Conservation (phyloP, 164 flowering plant genomes). For the Sextonia rubra region DNA sequence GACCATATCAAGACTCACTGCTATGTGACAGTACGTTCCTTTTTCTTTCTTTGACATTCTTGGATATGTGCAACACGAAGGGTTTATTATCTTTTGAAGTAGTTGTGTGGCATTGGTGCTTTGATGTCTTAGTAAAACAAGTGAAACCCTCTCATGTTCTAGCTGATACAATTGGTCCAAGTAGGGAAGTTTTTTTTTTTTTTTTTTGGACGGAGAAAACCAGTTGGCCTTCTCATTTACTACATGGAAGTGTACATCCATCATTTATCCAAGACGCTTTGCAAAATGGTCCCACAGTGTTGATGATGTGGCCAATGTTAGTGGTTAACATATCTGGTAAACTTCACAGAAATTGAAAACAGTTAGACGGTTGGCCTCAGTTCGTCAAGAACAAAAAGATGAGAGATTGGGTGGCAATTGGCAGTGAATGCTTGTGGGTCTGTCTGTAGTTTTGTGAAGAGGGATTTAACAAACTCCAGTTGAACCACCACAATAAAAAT, state of each 20-base stretch:
- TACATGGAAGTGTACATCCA: background rate
- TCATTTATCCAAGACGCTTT: background rate
- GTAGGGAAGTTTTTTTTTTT: background rate
- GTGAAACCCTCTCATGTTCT: background rate
- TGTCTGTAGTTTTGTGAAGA: too few relatives aligned
- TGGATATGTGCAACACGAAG: background rate
- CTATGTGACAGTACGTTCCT: constrained; percentile 60
- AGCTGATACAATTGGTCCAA: background rate
- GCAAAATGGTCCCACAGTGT: too few relatives aligned
- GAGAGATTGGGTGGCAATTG: too few relatives aligned
- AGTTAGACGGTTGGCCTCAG: too few relatives aligned
- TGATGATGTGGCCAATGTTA: background rate
- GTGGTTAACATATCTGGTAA: background rate
- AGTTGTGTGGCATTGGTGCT: background rate
- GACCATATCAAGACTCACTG: constrained; percentile 99
- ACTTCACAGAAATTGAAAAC: background rate
- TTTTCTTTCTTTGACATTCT: background rate
- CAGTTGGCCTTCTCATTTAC: background rate
- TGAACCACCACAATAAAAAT: too few relatives aligned
- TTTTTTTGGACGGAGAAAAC: background rate
- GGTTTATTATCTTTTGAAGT: background rate
- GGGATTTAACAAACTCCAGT: too few relatives aligned
- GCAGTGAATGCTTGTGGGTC: too few relatives aligned
- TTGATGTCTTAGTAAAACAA: background rate
- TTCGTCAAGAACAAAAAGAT: too few relatives aligned